These are phyloP conservation scores for Tarenaya hassleriana DNA, from an alignment of 345 rosid species.

Conservation along the genomic window DNA sequence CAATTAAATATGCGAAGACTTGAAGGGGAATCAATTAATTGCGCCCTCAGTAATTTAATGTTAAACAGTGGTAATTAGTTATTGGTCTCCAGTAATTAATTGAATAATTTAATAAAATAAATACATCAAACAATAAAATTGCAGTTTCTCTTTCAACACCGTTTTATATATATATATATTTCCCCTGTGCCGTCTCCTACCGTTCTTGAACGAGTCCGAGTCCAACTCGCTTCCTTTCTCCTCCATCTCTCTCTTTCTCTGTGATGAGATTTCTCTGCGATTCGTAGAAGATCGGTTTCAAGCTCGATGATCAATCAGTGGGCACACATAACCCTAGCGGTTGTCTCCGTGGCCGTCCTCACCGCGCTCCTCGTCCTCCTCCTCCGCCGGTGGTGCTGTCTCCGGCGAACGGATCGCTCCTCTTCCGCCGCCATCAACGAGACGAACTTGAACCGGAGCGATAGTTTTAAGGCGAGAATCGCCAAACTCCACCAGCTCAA, in stretches of 20 bases:
- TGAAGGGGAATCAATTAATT: no score
- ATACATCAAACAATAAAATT: not conserved
- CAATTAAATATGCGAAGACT: no score
- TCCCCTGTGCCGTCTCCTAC: not conserved
- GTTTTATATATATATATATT: not conserved
- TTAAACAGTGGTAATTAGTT: no score
- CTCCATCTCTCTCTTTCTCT: conserved; percentile 16
- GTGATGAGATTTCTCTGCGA: no score
- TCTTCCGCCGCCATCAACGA: conserved; percentile 20
- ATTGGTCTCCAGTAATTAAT: no score
- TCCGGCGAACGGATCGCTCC: conserved; percentile 15
- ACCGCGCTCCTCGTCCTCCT: conserved; percentile 29
- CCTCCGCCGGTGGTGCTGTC: conserved; percentile 41
- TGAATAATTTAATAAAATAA: not conserved
- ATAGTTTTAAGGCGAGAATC: conserved; percentile 46
- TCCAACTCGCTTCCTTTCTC: conserved; percentile 29
- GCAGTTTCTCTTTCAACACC: not conserved
- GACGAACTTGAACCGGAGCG: conserved; percentile 15
- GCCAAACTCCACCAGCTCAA: conserved; percentile 51
- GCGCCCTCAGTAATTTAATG: no score
- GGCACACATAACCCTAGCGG: conserved; percentile 32
- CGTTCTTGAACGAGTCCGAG: conserved; percentile 46
- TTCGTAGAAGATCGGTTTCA: not conserved
- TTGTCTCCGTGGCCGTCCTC: conserved; percentile 24
- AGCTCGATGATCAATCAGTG: conserved; percentile 32